Base-by-base conservation (phyloP, 768 basidiomycete genomes). In the Leccinum rimulosum region DNA sequence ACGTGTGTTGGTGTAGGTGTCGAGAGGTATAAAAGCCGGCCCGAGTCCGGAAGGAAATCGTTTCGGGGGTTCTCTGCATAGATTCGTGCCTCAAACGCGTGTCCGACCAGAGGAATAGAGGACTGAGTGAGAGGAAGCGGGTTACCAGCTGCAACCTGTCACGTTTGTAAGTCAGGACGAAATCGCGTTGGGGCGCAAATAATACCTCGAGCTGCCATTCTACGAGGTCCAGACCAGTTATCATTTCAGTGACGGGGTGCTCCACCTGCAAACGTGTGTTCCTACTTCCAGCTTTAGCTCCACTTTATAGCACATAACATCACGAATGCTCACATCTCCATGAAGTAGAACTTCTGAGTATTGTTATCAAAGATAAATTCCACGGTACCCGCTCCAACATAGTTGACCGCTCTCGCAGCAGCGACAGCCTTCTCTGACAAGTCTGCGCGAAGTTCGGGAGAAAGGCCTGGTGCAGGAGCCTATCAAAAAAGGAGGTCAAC, bases 361-460 rank as follows among this genome's bases (percentile, higher is more conserved):
- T 95, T 89, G 61, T 93, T 95, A 71, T 98, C 95, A 63, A 96
- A 93, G 63, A 98, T 96, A 66, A 98, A 97, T 70, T 98, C 95
- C n/a, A 95, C 91, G 0, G 93, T 95, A 4, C 93, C 93, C 10
- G 93, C 93, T 35, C 93, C 93, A 33, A 92, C 87, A 68, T 98
- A 98, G 59, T 87, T 81, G 51, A 98, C 95, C 4, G 95, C 95
- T 69, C 82, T 85, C 6, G 95, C 94, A n/a, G 95, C 95, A 50
- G 91, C 92, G 25, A 95, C 82, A 3, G 95, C 95, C 73, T 95
- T 96, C 36, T 82, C 82, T 51, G 92, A 87, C 59, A 98, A 75
- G 64, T 94, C 89, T 31, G 84, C 85, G 31, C 95, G 82, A 49
- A 95, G 79, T 57, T 92, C 91, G 1, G 84, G 76, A 2, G 87